Conservation (phyloP, 1,284 basidiomycete genomes). For the Exobasidium cylindrosporum region DNA sequence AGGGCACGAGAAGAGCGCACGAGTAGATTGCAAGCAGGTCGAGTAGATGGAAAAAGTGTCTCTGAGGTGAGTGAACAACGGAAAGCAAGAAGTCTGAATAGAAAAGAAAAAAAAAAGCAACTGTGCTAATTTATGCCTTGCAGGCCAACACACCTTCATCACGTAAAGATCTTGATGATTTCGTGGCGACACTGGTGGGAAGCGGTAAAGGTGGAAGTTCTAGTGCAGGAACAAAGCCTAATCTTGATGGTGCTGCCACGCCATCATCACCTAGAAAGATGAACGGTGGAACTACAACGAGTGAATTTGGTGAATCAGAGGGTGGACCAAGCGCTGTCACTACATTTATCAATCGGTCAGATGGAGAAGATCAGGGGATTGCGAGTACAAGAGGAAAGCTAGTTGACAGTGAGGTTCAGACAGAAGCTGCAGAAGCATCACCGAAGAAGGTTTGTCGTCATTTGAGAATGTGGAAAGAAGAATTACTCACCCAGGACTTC, state of each 20-base stretch:
- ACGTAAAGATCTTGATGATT: constrained; percentile 44
- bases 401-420: constrained; percentile 17
- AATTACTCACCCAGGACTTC: too few species aligned
- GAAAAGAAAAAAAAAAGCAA: too few species aligned
- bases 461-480: too few species aligned
- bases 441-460: not conserved
- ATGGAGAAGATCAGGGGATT: constrained; percentile 13
- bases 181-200: constrained; percentile 41
- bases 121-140: too few species aligned
- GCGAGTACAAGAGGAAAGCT: not conserved
- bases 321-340: constrained; percentile 18
- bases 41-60: constrained; percentile 1
- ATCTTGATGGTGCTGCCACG: not conserved
- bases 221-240: not conserved
- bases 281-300: constrained; percentile 11
- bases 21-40: constrained; percentile 22
- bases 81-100: too few species aligned
- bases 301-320: constrained; percentile 31
- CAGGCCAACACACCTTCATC: constrained; percentile 22
- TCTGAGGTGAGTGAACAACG: constrained; percentile 18
- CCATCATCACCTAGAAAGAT: constrained; percentile 13
- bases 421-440: not conserved
- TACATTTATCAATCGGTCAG: constrained; percentile 15
- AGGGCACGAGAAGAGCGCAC: constrained; percentile 68
- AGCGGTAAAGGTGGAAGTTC: constrained; percentile 2